Conservation (phyloP, 169 alveolate genomes). For the Sarcocystis neurona region DNA sequence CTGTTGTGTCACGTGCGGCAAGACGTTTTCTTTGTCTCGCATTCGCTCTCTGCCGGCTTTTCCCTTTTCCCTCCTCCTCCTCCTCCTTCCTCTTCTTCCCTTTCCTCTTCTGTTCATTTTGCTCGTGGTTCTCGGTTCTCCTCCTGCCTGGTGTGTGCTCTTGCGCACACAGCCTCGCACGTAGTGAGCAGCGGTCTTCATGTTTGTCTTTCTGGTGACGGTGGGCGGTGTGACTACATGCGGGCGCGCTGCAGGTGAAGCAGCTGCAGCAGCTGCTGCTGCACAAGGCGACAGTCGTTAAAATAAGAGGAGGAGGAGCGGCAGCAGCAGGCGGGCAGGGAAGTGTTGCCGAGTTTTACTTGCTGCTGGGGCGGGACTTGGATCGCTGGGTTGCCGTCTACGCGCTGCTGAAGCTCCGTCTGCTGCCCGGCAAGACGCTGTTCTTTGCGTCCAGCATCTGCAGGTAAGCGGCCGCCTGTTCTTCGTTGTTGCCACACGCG, state of each 20-base stretch:
- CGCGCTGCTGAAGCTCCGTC: conserved; percentile 61
- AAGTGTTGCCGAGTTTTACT: conserved; percentile 60
- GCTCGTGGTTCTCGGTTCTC: background rate
- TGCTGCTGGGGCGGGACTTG: conserved; percentile 32
- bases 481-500: background rate
- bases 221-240: background rate
- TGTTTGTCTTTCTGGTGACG: background rate
- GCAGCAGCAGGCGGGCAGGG: conserved; percentile 22
- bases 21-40: background rate
- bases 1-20: background rate
- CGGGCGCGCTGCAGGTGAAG: conserved; percentile 14
- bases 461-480: conserved; percentile 42
- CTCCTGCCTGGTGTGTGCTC: background rate
- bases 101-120: background rate
- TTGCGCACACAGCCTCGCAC: background rate
- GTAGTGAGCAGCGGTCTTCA: background rate
- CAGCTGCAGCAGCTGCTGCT: conserved; percentile 61
- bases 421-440: conserved; percentile 63
- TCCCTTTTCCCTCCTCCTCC: background rate
- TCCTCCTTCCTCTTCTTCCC: background rate
- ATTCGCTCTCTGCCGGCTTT: background rate
- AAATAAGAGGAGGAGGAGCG: conserved; percentile 40
- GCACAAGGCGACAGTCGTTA: conserved; percentile 61
- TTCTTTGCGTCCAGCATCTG: conserved; percentile 51
- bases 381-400: conserved; percentile 67